Base-by-base conservation (phyloP, 1,139 yeast genomes). In the Sugiyamaella neomexicana region DNA sequence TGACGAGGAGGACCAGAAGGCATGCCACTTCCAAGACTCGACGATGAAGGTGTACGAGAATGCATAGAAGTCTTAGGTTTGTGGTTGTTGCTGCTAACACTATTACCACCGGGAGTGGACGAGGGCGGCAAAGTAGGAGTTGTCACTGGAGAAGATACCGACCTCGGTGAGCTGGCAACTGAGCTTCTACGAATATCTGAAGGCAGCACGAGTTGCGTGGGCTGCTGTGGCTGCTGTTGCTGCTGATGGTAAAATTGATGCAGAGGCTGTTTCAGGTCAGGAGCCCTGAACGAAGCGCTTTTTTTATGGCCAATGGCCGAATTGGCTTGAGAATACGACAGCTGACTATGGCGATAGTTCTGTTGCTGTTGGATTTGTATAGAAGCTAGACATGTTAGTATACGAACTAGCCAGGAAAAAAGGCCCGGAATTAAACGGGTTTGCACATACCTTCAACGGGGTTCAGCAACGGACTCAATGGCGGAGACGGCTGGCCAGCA, bases 131-230 rank as follows among this genome's bases (percentile, higher is more conserved):
- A 40, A 10, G 50, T 36, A 54, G 58, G 34, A 58, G 38, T 54
- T 45, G 41, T 20, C 25, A 20, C 50, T 9, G 54, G 56, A 12
- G 53, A 45, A 13, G 65, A 61, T 40, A 58, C 57, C 2, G 61
- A 52, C 25, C 61, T 50, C 10, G 53, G 38, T 20, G 53, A 40
- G 27, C 58, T 54, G n/a, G 58, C 59, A 23, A 60, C 52, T 4
- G 68, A 65, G 36, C 55, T 59, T 43, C 69, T 58, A 3, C 71
- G 61, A 12, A 59, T 58, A 44, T 68, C 71, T 20, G 68, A 63
- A 2, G 71, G 71, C 41, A 68, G 58, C 2, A 68, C 65, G 55
- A 67, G 53, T 31, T 64, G 60, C 17, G 61, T 52, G 2, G 63
- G 64, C 34, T 52, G 38, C 37, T 32, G 50, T 42, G 37, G 47